Evolutionary conservation across 306 rosid genomes (phyloP).

Genomic region (Medicago lupulina): DNA sequence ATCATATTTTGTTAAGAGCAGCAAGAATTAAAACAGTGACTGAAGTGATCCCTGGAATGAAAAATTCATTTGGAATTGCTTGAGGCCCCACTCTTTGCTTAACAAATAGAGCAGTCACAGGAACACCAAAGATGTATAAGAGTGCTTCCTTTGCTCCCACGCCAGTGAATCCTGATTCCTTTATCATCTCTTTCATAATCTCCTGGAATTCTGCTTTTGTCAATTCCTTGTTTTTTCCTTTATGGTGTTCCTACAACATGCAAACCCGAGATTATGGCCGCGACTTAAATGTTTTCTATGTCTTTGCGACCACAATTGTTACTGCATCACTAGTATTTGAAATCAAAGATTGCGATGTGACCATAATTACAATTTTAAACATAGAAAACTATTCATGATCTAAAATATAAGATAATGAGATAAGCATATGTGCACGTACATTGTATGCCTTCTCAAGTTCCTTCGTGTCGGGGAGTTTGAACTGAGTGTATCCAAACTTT

Average conservation of each 20-base stretch:
- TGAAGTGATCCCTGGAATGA: conserved; percentile 72
- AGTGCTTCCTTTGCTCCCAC: conserved; percentile 55
- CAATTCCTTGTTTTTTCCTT: background rate
- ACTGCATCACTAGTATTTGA: background rate
- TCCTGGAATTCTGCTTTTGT: conserved; percentile 45
- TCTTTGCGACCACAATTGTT: background rate
- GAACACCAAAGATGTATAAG: conserved; percentile 67
- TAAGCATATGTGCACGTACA: conserved; percentile 30
- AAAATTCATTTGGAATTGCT: conserved; percentile 46
- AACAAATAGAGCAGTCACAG: conserved; percentile 50
- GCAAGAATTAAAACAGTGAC: conserved; percentile 62
- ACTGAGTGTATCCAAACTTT: conserved; percentile 53
- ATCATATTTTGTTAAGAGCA: conserved; percentile 63
- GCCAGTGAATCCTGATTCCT: conserved; percentile 48
- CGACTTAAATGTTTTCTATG: background rate
- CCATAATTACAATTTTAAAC: background rate
- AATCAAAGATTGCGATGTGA: background rate
- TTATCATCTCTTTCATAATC: conserved; percentile 42
- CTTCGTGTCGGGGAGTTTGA: conserved; percentile 23
- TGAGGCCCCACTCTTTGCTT: conserved; percentile 56
- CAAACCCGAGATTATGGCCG: background rate
- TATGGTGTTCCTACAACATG: conserved; percentile 37
- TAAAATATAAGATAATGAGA: background rate
- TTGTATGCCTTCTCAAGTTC: background rate
- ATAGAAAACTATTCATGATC: no score